Evolutionary conservation across 2,329 filamentous ascomycete genomes (phyloP).

Genomic region (Penicillium sp.): DNA sequence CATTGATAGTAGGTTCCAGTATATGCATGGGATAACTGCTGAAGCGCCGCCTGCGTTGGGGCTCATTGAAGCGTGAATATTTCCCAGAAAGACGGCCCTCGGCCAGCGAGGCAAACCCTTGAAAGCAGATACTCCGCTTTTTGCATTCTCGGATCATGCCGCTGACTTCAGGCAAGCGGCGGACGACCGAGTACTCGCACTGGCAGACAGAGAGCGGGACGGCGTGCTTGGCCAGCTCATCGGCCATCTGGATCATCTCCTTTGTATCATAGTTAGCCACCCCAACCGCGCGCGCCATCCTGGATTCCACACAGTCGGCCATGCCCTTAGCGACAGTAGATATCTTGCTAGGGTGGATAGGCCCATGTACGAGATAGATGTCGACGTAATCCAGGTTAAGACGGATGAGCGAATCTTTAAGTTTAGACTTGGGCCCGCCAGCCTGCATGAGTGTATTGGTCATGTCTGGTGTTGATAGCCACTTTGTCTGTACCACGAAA

Average conservation of each 20-base stretch:
- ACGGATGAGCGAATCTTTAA: slow-evolving; percentile 40
- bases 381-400: slow-evolving; percentile 46
- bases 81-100: slow-evolving; percentile 45
- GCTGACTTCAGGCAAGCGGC: slow-evolving; percentile 43
- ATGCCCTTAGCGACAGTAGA: slow-evolving; percentile 43
- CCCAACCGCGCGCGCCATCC: slow-evolving; percentile 44
- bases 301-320: slow-evolving; percentile 46
- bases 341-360: slow-evolving; percentile 43
- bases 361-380: slow-evolving; percentile 48
- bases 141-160: slow-evolving; percentile 44
- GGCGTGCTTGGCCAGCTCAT: slow-evolving; percentile 40
- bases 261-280: slow-evolving; percentile 47
- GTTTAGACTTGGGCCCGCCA: slow-evolving; percentile 36
- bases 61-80: slow-evolving; percentile 41
- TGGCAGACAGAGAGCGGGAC: slow-evolving; percentile 48
- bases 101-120: slow-evolving; percentile 45
- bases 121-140: slow-evolving; percentile 45
- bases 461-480: slow-evolving; percentile 33
- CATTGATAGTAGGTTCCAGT: slow-evolving; percentile 40
- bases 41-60: slow-evolving; percentile 40
- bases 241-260: slow-evolving; percentile 46
- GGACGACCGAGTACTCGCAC: slow-evolving; percentile 47
- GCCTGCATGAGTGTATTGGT: slow-evolving; percentile 36
- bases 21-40: slow-evolving; percentile 48
- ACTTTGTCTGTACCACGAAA: slow-evolving; percentile 47